phyloP scores from a whole-genome alignment of 768 basidiomycete genomes.

The Boletus rubropictus region DNA sequence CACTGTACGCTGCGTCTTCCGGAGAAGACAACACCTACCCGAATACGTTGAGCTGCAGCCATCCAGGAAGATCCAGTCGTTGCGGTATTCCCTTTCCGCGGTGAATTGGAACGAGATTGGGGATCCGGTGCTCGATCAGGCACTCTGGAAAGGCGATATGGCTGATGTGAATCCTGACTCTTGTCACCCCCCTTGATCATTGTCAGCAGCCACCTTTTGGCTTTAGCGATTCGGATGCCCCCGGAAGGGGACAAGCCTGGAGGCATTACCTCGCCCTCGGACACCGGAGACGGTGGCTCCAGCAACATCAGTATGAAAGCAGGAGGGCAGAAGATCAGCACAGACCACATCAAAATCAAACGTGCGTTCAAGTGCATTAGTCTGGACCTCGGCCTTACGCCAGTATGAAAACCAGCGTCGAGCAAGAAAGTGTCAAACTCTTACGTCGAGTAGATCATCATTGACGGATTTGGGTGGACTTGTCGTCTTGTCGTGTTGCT shows the following conservation, averaged over 20 bases:
- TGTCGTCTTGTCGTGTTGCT: background rate
- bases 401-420: background rate
- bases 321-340: too few relatives aligned
- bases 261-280: too few relatives aligned
- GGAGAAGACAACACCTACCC: too few relatives aligned
- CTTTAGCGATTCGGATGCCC: background rate
- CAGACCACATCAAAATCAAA: background rate
- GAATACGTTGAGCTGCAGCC: background rate
- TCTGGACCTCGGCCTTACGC: background rate
- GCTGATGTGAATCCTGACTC: too few relatives aligned
- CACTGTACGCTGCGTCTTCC: too few relatives aligned
- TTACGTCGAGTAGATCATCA: background rate
- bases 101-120: background rate
- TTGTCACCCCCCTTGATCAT: background rate
- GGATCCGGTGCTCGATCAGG: background rate
- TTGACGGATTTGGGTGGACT: background rate
- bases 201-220: too few relatives aligned
- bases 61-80: background rate
- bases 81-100: background rate
- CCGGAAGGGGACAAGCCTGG: too few relatives aligned
- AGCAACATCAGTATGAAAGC: background rate
- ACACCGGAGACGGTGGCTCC: background rate
- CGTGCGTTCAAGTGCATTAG: background rate
- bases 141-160: too few relatives aligned
- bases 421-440: background rate